A percentile compares a stretch with the other conserved stretches of the same genome.
These are phyloP conservation scores for Pestalotiopsis sp. DNA, from an alignment of 2,329 filamentous ascomycete genomes.

Conservation along the genomic window DNA sequence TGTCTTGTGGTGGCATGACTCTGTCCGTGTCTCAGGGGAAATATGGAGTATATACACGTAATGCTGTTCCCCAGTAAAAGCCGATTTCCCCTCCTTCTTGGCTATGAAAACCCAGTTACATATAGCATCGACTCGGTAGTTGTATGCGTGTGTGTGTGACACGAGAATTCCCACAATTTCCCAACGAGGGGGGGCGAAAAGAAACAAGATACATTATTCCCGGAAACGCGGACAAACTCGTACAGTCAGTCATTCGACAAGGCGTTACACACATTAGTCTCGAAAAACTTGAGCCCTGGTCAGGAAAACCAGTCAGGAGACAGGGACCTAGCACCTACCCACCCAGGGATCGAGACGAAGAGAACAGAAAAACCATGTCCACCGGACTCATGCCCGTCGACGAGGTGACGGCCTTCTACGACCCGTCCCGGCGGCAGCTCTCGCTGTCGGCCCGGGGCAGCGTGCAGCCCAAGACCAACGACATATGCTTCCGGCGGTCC, in stretches of 20 bases:
- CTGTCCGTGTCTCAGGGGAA: not conserved
- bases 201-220: no score
- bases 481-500: not conserved
- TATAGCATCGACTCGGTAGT: not conserved
- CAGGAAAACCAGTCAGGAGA: not conserved
- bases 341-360: not conserved
- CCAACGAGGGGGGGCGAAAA: no score
- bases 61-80: not conserved
- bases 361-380: not conserved
- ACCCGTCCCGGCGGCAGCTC: not conserved
- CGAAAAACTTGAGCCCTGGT: no score
- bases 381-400: conserved; percentile 1
- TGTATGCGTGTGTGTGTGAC: no score
- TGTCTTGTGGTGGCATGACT: not conserved
- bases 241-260: no score
- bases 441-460: not conserved
- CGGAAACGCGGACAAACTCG: no score
- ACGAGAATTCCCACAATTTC: no score
- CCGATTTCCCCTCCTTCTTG: not conserved
- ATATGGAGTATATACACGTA: not conserved
- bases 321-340: not conserved
- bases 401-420: not conserved
- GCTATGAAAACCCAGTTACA: not conserved
- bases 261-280: no score
- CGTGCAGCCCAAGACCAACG: not conserved